Percentiles rank a stretch among this genome's conserved stretches.
Conservation (phyloP, 139 green algal species). For the Pleodorina starrii region DNA sequence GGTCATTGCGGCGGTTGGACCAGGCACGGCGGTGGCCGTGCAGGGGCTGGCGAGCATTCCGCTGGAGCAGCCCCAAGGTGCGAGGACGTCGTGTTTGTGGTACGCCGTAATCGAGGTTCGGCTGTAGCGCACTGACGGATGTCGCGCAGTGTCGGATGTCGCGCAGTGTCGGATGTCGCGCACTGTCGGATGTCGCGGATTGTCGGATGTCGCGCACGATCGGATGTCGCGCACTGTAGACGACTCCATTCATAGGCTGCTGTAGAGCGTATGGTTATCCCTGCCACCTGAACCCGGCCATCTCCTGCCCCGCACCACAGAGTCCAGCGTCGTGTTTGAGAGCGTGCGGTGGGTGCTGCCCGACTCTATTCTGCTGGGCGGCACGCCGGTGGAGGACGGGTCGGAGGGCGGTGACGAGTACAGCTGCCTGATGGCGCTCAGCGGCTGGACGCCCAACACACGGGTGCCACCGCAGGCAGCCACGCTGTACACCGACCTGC, state of each 20-base stretch:
- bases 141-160: too few relatives aligned
- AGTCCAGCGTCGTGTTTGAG: slow-evolving; percentile 2
- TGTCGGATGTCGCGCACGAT: too few relatives aligned
- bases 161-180: not conserved
- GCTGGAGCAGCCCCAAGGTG: slow-evolving; percentile 33
- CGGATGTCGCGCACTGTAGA: too few relatives aligned
- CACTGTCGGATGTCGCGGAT: too few relatives aligned
- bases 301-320: too few relatives aligned
- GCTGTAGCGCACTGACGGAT: too few relatives aligned
- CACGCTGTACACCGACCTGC: not conserved
- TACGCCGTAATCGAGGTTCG: too few relatives aligned
- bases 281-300: too few relatives aligned
- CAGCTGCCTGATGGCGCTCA: slow-evolving; percentile 35
- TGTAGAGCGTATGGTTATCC: too few relatives aligned
- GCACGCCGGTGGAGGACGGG: not conserved
- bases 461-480: not conserved
- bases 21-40: not conserved
- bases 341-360: slow-evolving; percentile 24
- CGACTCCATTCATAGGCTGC: too few relatives aligned
- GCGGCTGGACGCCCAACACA: not conserved
- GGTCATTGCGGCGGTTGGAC: not conserved
- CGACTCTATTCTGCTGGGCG: slow-evolving; percentile 2
- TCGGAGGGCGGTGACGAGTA: slow-evolving; percentile 1
- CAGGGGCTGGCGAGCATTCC: not conserved
- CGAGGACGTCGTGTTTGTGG: not conserved